These are phyloP conservation scores for Russula sp. DNA, from an alignment of 768 basidiomycete genomes.

Conservation along the genomic window DNA sequence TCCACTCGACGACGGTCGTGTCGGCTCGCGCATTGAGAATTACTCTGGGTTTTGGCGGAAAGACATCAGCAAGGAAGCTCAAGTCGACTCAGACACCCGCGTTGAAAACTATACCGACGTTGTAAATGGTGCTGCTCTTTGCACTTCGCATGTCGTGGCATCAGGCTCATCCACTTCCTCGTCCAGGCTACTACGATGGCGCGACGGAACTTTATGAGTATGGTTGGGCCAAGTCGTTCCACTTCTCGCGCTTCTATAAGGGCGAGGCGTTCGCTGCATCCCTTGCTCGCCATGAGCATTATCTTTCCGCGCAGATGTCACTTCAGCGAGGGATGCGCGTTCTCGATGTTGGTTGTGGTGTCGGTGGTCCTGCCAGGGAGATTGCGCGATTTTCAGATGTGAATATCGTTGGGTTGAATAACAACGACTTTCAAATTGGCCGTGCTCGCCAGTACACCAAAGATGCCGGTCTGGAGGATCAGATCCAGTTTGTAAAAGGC, in stretches of 20 bases:
- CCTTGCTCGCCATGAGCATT: conserved; percentile 94
- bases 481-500: conserved; percentile 80
- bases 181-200: conserved; percentile 88
- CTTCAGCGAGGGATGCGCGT: conserved; percentile 90
- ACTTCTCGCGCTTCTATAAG: conserved; percentile 95
- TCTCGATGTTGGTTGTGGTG: conserved; percentile 96
- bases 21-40: conserved; percentile 61
- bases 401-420: conserved; percentile 82
- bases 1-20: conserved; percentile 28
- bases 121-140: conserved; percentile 66
- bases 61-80: conserved; percentile 61
- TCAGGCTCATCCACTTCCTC: background rate
- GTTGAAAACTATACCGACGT: conserved; percentile 84
- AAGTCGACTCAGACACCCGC: conserved; percentile 60
- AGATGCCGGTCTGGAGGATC: conserved; percentile 63
- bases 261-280: conserved; percentile 72
- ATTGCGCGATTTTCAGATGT: conserved; percentile 89
- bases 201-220: conserved; percentile 94
- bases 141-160: background rate
- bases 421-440: conserved; percentile 91
- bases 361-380: conserved; percentile 94
- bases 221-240: conserved; percentile 88
- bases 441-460: conserved; percentile 81
- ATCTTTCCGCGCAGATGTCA: conserved; percentile 81
- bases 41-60: conserved; percentile 93